Evolutionary conservation across 352 stramenopile species (phyloP).

Genomic region (Globisporangium cederbergense): DNA sequence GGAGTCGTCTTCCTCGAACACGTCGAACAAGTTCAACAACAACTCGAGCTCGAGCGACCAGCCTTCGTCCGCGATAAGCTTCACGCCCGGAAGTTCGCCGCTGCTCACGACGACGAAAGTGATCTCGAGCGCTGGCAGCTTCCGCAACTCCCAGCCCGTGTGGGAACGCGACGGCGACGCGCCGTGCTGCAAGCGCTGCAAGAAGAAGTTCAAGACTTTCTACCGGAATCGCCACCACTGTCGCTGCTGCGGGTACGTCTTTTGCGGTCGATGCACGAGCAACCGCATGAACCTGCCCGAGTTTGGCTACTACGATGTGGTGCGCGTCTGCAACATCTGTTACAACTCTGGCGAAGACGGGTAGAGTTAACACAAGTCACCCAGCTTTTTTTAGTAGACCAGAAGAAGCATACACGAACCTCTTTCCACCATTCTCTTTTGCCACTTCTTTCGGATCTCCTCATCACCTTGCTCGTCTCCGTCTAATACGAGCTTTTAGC

Average conservation of each 20-base stretch:
- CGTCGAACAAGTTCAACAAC: slow-evolving; percentile 15
- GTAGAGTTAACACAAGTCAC: slow-evolving; percentile 9
- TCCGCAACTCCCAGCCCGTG: slow-evolving; percentile 73
- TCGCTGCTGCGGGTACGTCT: slow-evolving; percentile 83
- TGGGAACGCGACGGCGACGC: slow-evolving; percentile 84
- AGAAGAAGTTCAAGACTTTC: slow-evolving; percentile 88
- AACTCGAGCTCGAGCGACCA: slow-evolving; percentile 11
- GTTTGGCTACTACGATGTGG: slow-evolving; percentile 86
- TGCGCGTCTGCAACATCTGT: slow-evolving; percentile 76
- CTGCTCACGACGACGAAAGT: slow-evolving; percentile 66
- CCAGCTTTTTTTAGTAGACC: background rate
- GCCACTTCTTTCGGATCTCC: background rate
- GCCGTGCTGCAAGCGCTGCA: slow-evolving; percentile 84
- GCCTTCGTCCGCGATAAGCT: slow-evolving; percentile 34
- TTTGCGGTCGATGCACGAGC: slow-evolving; percentile 74
- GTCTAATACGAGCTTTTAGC: slow-evolving; percentile 5
- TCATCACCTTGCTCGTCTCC: background rate
- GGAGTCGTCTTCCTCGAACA: slow-evolving; percentile 15
- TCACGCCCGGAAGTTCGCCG: slow-evolving; percentile 58
- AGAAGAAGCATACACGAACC: background rate
- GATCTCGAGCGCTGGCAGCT: slow-evolving; percentile 51
- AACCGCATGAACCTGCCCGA: slow-evolving; percentile 85
- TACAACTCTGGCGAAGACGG: slow-evolving; percentile 78
- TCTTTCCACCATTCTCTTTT: background rate
- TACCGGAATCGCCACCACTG: slow-evolving; percentile 81